Percentiles rank a stretch among this genome's conserved stretches.
phyloP scores from a whole-genome alignment of 2,329 filamentous ascomycete species.

The Dothiorella sarmentorum region DNA sequence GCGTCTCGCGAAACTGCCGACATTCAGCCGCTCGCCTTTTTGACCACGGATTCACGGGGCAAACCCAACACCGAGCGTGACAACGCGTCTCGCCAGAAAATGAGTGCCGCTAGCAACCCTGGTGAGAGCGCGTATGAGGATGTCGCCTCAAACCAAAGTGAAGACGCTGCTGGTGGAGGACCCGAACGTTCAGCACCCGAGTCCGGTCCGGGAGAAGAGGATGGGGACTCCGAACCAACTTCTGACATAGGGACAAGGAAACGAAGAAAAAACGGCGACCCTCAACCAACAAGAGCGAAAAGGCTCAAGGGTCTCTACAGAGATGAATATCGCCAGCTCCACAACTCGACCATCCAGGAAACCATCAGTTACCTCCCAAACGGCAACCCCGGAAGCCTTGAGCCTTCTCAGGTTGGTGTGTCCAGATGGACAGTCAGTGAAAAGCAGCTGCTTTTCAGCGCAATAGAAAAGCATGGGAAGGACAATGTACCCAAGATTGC shows the following conservation, averaged over 20 bases:
- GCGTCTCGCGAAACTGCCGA: neutral
- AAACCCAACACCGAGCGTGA: no score
- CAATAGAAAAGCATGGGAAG: conserved; percentile 61
- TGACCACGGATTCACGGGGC: neutral
- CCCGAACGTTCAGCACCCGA: neutral
- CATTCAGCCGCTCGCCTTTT: neutral
- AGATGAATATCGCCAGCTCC: conserved; percentile 39
- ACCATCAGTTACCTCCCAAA: conserved; percentile 16
- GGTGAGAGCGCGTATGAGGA: neutral
- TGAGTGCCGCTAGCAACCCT: neutral
- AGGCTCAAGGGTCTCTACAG: conserved; percentile 44
- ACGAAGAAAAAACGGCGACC: neutral
- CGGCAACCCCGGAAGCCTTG: neutral
- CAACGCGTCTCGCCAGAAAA: no score
- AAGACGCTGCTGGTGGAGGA: neutral
- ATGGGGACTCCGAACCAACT: neutral
- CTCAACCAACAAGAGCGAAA: conserved; percentile 23
- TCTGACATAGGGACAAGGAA: neutral
- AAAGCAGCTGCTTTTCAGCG: conserved; percentile 67
- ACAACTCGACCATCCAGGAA: conserved; percentile 30
- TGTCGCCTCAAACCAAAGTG: neutral
- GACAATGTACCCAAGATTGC: conserved; percentile 63
- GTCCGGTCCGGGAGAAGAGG: neutral
- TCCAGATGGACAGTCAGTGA: conserved; percentile 68
- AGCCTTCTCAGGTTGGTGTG: conserved; percentile 52